A percentile compares a stretch with the other conserved stretches of the same genome.
Evolutionary conservation across 768 basidiomycete genomes (phyloP).

Genomic region (Suillus alpinus): DNA sequence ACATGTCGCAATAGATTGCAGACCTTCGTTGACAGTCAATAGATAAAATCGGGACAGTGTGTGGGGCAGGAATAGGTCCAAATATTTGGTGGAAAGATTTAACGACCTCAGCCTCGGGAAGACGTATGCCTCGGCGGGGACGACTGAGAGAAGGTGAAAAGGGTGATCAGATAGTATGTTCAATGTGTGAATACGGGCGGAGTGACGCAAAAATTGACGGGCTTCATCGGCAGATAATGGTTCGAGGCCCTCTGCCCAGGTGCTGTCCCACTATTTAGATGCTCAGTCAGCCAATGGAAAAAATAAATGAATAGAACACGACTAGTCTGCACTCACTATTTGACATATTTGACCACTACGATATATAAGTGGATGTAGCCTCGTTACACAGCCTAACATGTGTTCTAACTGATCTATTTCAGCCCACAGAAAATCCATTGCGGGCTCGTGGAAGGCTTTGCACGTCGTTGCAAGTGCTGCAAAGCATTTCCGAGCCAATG

Average conservation of each 20-base stretch:
- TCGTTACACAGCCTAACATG: not conserved
- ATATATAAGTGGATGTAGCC: not conserved
- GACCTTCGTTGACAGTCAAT: too few relatives aligned
- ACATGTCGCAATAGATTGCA: too few relatives aligned
- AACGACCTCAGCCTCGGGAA: not conserved
- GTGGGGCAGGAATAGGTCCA: too few relatives aligned
- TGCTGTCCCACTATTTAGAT: not conserved
- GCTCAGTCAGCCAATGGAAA: not conserved
- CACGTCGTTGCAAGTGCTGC: slow-evolving; percentile 55
- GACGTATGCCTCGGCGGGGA: not conserved
- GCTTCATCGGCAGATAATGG: not conserved
- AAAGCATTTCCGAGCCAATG: too few relatives aligned
- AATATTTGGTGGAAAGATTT: not conserved
- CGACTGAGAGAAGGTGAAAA: not conserved
- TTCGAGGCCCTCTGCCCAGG: not conserved
- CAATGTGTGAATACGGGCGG: not conserved
- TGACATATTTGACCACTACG: not conserved
- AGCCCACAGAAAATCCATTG: not conserved
- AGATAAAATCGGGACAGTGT: too few relatives aligned
- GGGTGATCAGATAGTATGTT: not conserved
- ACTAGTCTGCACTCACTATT: not conserved
- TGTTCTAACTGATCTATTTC: not conserved
- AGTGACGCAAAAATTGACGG: not conserved
- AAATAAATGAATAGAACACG: too few relatives aligned
- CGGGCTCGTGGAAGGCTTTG: not conserved